phyloP scores from a whole-genome alignment of 2,329 filamentous ascomycete genomes.

The Fusarium sp. region DNA sequence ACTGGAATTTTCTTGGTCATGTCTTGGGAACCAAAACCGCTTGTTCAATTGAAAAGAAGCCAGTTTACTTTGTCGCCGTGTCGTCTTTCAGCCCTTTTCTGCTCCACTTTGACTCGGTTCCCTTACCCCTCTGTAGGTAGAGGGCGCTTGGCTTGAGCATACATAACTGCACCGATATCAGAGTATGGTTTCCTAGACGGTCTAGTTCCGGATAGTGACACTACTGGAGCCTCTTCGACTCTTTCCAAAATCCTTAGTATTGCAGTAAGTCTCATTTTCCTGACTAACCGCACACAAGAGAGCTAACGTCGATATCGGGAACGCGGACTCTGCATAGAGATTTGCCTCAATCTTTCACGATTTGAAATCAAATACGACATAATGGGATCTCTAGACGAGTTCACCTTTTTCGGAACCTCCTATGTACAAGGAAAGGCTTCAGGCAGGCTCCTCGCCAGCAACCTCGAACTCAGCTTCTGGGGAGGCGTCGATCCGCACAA shows the following conservation, averaged over 20 bases:
- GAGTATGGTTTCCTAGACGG: neutral
- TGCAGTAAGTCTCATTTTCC: neutral
- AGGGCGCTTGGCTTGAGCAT: neutral
- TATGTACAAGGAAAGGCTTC: slow-evolving; percentile 43
- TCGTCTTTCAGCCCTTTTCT: neutral
- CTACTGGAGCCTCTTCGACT: neutral
- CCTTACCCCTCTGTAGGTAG: neutral
- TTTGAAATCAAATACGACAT: neutral
- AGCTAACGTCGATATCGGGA: neutral
- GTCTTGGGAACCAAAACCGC: too few relatives aligned
- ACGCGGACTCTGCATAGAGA: neutral
- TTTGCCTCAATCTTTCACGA: neutral
- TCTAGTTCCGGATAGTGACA: neutral
- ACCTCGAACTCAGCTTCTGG: slow-evolving; percentile 58
- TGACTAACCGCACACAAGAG: neutral
- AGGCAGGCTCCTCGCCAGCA: slow-evolving; percentile 45
- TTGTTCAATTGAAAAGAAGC: neutral
- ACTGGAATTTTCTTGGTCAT: neutral
- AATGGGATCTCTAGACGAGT: slow-evolving; percentile 20
- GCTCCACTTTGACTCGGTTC: neutral
- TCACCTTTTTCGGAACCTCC: slow-evolving; percentile 21
- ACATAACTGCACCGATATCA: neutral
- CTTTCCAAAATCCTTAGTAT: neutral
- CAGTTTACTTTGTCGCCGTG: neutral
- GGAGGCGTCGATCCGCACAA: slow-evolving; percentile 56